A percentile compares a stretch with the other conserved stretches of the same genome.
These are phyloP conservation scores for Tetracladium marchalianum DNA, from an alignment of 495 filamentous ascomycete species.

Conservation along the genomic window DNA sequence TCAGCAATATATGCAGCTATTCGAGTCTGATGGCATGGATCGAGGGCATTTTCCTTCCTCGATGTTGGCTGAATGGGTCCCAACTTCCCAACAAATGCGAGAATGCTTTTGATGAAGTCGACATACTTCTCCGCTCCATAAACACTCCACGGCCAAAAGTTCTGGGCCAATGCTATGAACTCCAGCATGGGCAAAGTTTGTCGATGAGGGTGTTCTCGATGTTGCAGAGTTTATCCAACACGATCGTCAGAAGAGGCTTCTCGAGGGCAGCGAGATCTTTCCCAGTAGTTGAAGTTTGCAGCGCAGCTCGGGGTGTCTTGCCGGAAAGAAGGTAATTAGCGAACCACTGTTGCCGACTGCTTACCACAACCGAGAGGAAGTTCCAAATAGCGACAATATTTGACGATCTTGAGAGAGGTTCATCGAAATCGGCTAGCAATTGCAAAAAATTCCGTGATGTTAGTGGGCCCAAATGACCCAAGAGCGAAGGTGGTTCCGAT, in stretches of 20 bases:
- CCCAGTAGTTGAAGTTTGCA: constrained; percentile 41
- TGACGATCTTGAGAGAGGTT: constrained; percentile 51
- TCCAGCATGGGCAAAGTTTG: constrained; percentile 66
- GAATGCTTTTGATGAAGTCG: constrained; percentile 57
- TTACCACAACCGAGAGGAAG: constrained; percentile 77
- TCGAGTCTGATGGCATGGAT: constrained; percentile 49
- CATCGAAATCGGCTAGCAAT: constrained; percentile 66
- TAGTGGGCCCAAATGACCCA: constrained; percentile 77
- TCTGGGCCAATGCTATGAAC: constrained; percentile 76
- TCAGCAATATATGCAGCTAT: constrained; percentile 77
- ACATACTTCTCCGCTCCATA: constrained; percentile 63
- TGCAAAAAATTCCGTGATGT: constrained; percentile 75
- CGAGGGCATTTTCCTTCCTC: constrained; percentile 32
- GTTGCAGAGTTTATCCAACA: constrained; percentile 60
- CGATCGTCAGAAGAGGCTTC: constrained; percentile 61
- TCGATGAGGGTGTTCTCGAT: constrained; percentile 53
- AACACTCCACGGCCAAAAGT: constrained; percentile 88
- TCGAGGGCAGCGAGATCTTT: constrained; percentile 20
- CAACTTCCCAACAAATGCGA: constrained; percentile 56
- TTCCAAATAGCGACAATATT: constrained; percentile 67
- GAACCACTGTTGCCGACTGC: constrained; percentile 91
- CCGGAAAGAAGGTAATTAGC: constrained; percentile 87
- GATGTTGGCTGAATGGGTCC: constrained; percentile 34
- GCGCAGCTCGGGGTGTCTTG: constrained; percentile 62
- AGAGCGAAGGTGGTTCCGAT: constrained; percentile 75